Conservation (phyloP, 2,329 filamentous ascomycete genomes). For the Dothistroma pini region DNA sequence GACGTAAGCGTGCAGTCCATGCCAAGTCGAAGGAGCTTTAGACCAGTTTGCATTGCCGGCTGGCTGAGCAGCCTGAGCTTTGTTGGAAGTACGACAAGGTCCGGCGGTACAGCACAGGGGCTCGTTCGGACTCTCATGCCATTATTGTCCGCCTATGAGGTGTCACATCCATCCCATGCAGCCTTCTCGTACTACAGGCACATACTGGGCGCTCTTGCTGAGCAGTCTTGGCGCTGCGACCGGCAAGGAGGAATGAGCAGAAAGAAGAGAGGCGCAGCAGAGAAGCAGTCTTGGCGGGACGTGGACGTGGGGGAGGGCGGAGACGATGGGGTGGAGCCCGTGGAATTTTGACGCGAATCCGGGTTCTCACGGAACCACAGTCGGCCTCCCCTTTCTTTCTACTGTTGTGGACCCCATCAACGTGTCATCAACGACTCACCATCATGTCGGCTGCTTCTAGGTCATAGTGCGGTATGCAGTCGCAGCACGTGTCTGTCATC, state of each 20-base stretch:
- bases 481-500: too few species aligned
- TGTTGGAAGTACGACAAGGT: background rate
- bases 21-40: background rate
- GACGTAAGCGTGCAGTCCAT: background rate
- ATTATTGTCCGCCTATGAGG: background rate
- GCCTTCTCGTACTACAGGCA: background rate
- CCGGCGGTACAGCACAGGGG: background rate
- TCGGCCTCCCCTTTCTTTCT: too few species aligned
- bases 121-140: background rate
- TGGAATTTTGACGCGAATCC: background rate
- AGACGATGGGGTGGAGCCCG: background rate
- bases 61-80: background rate
- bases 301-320: background rate
- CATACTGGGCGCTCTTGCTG: background rate
- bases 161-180: background rate
- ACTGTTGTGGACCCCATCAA: background rate
- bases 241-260: background rate
- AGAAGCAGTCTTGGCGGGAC: background rate
- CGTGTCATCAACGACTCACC: background rate
- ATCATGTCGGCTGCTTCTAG: background rate
- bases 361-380: background rate
- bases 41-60: background rate
- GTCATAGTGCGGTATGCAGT: too few species aligned
- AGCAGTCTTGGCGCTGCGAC: background rate
- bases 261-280: background rate